Evolutionary conservation across 805 yeast species (phyloP).

Genomic region (Phaffomyces opuntiae): DNA sequence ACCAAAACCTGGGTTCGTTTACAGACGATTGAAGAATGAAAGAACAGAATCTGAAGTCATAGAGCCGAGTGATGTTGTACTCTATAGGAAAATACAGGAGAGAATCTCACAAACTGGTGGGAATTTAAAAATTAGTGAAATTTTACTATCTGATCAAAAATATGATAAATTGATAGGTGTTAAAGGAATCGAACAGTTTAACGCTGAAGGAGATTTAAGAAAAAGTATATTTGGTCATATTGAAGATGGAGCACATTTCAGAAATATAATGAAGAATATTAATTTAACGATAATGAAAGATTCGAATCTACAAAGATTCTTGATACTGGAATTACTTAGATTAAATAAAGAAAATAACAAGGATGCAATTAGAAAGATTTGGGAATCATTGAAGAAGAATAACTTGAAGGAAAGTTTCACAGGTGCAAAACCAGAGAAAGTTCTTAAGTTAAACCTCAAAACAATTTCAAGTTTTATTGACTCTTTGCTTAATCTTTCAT

Average conservation of each 20-base stretch:
- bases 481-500: not conserved
- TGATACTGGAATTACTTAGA: conserved; percentile 3
- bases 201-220: not conserved
- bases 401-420: not conserved
- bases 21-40: not conserved
- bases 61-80: not conserved
- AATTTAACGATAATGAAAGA: not conserved
- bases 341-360: not conserved
- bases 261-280: conserved; percentile 4
- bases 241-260: not conserved
- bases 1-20: too few species aligned
- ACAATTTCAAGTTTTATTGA: not conserved
- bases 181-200: not conserved
- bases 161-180: not conserved
- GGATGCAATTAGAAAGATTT: not conserved
- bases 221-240: conserved; percentile 1
- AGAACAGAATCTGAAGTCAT: not conserved
- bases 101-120: conserved; percentile 9
- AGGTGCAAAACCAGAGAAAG: not conserved
- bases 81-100: not conserved
- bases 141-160: conserved; percentile 2
- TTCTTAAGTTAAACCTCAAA: not conserved
- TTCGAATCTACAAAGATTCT: not conserved
- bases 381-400: not conserved
- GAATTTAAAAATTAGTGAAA: conserved; percentile 5